Percentiles rank a stretch among this genome's conserved stretches.
phyloP scores from a whole-genome alignment of 495 filamentous ascomycete species.

The Talaromyces wortmannii region DNA sequence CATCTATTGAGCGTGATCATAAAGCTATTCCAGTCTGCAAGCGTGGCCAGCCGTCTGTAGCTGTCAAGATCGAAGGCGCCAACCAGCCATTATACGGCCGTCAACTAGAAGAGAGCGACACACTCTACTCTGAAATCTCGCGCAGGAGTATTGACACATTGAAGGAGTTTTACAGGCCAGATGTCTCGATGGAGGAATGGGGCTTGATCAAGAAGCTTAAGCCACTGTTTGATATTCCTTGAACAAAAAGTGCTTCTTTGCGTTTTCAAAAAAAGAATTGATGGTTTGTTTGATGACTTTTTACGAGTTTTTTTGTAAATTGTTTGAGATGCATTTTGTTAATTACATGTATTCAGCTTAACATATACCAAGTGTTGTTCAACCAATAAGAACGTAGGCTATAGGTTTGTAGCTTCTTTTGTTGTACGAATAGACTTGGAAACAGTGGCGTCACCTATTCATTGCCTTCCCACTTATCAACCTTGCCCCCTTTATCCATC shows the following conservation, averaged over 20 bases:
- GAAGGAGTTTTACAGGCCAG: constrained; percentile 90
- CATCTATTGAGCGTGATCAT: constrained; percentile 95
- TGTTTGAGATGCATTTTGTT: not conserved
- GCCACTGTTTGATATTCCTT: constrained; percentile 85
- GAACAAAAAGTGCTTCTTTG: constrained; percentile 10
- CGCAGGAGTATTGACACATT: constrained; percentile 85
- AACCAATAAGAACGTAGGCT: no score
- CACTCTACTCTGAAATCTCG: constrained; percentile 79
- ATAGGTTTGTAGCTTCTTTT: no score
- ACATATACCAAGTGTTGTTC: no score
- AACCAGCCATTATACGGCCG: constrained; percentile 95
- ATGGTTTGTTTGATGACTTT: not conserved
- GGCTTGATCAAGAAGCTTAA: constrained; percentile 86
- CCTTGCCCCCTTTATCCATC: constrained; percentile 58
- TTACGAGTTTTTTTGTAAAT: not conserved
- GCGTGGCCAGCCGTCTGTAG: constrained; percentile 92
- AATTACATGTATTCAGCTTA: no score
- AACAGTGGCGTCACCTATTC: constrained; percentile 7
- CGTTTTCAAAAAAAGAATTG: not conserved
- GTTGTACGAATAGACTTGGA: not conserved
- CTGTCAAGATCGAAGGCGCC: constrained; percentile 92
- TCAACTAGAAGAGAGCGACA: constrained; percentile 90
- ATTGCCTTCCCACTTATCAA: constrained; percentile 42
- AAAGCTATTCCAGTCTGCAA: constrained; percentile 88
- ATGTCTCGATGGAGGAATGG: constrained; percentile 95